Conservation (phyloP, 176 grass and related monocot genomes). For the Chrysopogon serrulatus region DNA sequence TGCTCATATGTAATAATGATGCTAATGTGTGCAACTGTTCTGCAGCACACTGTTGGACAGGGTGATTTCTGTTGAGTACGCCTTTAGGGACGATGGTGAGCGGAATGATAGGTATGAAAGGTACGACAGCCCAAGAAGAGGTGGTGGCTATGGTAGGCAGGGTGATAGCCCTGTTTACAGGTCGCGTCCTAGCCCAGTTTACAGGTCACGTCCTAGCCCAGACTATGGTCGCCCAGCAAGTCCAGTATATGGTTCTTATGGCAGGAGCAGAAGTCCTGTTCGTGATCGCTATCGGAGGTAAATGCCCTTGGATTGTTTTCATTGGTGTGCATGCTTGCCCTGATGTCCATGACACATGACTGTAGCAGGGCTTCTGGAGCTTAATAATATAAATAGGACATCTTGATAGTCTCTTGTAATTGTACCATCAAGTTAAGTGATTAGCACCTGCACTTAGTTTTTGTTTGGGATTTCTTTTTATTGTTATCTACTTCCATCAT, state of each 20-base stretch:
- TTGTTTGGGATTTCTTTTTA: neutral
- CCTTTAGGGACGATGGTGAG: slow-evolving; percentile 88
- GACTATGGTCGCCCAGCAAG: slow-evolving; percentile 77
- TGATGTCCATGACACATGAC: neutral
- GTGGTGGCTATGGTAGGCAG: slow-evolving; percentile 59
- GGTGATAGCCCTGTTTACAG: slow-evolving; percentile 66
- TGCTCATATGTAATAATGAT: neutral
- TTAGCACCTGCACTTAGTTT: neutral
- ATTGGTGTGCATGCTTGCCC: neutral
- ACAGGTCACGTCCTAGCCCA: slow-evolving; percentile 58
- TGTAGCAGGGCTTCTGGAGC: neutral
- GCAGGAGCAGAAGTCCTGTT: slow-evolving; percentile 52
- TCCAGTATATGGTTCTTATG: slow-evolving; percentile 57
- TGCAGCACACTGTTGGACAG: slow-evolving; percentile 90
- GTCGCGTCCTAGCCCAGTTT: slow-evolving; percentile 56
- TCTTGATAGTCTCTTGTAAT: neutral
- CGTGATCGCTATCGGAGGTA: slow-evolving; percentile 74
- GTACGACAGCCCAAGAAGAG: slow-evolving; percentile 70
- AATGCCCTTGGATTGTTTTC: neutral
- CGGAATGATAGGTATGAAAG: slow-evolving; percentile 53
- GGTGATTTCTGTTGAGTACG: slow-evolving; percentile 92
- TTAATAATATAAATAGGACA: neutral
- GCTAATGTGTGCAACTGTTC: neutral
- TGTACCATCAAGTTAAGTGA: neutral
- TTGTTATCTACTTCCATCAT: neutral